Base-by-base conservation (phyloP, 257 asterid genomes). In the Nicotiana tabacum region DNA sequence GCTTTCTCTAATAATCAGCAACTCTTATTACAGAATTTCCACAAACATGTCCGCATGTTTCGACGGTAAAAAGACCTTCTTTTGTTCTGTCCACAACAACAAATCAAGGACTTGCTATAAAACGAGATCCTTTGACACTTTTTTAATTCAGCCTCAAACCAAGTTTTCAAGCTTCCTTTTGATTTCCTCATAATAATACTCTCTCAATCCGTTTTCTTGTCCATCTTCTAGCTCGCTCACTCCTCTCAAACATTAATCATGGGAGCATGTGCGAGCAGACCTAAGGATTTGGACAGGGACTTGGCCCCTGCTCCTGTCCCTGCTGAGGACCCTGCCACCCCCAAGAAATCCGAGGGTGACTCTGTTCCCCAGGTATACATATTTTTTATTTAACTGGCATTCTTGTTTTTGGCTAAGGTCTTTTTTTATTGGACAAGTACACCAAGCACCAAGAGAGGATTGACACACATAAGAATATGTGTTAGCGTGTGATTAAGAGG, bases 251-350 rank as follows among this genome's bases (percentile, higher is more conserved):
- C 62, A 53, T 53, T 43, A 72, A 72, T 30, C 24, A 81, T 81
- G 83, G 83, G 78, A 33, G 77, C 77, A 9, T 82, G 85, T 62
- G 85, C 85, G 65, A 82, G 81, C 81, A 82, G 70, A 82, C 85
- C 85, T 48, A 72, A 82, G 64, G 85, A 43, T 74, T 72, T 82
- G 81, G 81, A 82, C 30, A 60, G 48, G 60, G 62, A 61, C 80
- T 27, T 74, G 9, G 80, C 62, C 80, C 80, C 80, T 35, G 85
- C 81, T 24, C 85, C 85, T 8, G 48, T 70, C 17, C 85, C 81
- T 4, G 61, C 17, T 24, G 85, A 79, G 82, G 82, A 60, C 6
- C 35, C 74, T n/a, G 43, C n/a, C 72, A n/a, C 24, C 56, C 82
- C 82, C 3, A 69, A 56, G 62, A 77, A 77, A 17, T 18, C 66